phyloP scores from a whole-genome alignment of 441 rosid species.

The Pelargonium citronellum region DNA sequence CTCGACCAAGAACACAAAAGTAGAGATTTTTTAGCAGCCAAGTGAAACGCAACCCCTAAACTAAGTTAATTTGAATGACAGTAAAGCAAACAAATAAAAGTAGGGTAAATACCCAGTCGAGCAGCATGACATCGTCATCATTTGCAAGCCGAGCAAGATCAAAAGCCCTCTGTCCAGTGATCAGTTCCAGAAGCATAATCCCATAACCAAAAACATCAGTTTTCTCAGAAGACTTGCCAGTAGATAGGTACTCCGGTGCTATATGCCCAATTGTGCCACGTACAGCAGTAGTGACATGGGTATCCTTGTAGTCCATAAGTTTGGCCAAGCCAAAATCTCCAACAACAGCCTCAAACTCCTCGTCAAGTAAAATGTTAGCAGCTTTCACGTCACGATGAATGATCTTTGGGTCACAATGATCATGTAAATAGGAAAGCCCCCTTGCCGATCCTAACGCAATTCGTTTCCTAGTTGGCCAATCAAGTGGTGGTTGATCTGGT shows the following conservation, averaged over 20 bases:
- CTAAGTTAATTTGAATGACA: not conserved
- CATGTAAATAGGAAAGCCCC: slow-evolving; percentile 77
- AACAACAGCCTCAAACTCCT: slow-evolving; percentile 82
- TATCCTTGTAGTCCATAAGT: slow-evolving; percentile 87
- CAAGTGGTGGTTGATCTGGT: slow-evolving; percentile 66
- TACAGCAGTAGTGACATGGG: slow-evolving; percentile 82
- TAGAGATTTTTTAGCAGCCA: too few relatives aligned
- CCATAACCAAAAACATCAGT: slow-evolving; percentile 83
- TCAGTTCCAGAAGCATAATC: slow-evolving; percentile 78
- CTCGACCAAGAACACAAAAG: not conserved
- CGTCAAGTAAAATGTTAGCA: slow-evolving; percentile 73
- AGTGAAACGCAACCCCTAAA: too few relatives aligned
- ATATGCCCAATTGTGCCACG: slow-evolving; percentile 84
- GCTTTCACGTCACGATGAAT: slow-evolving; percentile 89
- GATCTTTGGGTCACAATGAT: slow-evolving; percentile 83
- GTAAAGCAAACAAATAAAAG: not conserved
- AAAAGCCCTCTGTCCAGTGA: slow-evolving; percentile 85
- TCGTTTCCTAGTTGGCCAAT: slow-evolving; percentile 67
- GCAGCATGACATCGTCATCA: slow-evolving; percentile 82
- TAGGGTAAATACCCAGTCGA: slow-evolving; percentile 60
- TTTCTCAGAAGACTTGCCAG: slow-evolving; percentile 79
- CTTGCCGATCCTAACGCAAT: slow-evolving; percentile 79
- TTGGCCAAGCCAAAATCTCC: slow-evolving; percentile 85
- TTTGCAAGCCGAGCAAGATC: slow-evolving; percentile 87
- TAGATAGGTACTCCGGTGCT: slow-evolving; percentile 80